A percentile compares a stretch with the other conserved stretches of the same genome.
Evolutionary conservation across 2,329 filamentous ascomycete species (phyloP).

Genomic region (Pseudocercospora cruenta): DNA sequence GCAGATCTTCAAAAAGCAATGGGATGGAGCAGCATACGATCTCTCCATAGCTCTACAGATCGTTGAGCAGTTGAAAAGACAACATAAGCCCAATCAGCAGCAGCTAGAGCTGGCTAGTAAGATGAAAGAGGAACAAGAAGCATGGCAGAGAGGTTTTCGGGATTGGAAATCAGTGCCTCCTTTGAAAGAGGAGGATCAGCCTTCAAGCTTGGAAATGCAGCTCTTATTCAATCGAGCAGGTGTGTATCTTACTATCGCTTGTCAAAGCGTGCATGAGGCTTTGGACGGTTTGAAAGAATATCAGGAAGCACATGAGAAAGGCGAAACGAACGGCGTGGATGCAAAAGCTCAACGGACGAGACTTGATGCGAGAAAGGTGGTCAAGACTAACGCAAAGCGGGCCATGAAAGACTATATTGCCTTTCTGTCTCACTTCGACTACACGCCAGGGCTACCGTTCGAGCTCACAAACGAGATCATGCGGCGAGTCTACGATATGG

Average conservation of each 20-base stretch:
- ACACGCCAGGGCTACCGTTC: constrained; percentile 70
- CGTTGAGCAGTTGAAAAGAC: constrained; percentile 45
- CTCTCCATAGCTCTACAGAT: constrained; percentile 68
- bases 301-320: constrained; percentile 35
- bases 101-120: constrained; percentile 58
- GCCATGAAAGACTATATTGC: constrained; percentile 74
- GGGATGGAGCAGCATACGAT: constrained; percentile 69
- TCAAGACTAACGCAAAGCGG: constrained; percentile 74
- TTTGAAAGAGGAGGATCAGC: constrained; percentile 67
- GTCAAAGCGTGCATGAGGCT: constrained; percentile 63
- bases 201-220: constrained; percentile 74
- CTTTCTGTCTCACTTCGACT: constrained; percentile 76
- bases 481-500: constrained; percentile 61
- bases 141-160: constrained; percentile 44
- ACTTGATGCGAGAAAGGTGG: constrained; percentile 66
- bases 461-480: constrained; percentile 62
- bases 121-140: constrained; percentile 43
- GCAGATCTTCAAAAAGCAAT: constrained; percentile 75
- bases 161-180: constrained; percentile 57
- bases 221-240: constrained; percentile 75
- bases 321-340: constrained; percentile 48
- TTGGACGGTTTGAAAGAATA: constrained; percentile 52
- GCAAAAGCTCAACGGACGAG: constrained; percentile 52
- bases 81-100: constrained; percentile 53
- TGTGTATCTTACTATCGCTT: constrained; percentile 73